Percentiles rank a stretch among this genome's conserved stretches.
These are phyloP conservation scores for Leucoagaricus sp. DNA, from an alignment of 1,284 basidiomycete genomes.

Conservation along the genomic window DNA sequence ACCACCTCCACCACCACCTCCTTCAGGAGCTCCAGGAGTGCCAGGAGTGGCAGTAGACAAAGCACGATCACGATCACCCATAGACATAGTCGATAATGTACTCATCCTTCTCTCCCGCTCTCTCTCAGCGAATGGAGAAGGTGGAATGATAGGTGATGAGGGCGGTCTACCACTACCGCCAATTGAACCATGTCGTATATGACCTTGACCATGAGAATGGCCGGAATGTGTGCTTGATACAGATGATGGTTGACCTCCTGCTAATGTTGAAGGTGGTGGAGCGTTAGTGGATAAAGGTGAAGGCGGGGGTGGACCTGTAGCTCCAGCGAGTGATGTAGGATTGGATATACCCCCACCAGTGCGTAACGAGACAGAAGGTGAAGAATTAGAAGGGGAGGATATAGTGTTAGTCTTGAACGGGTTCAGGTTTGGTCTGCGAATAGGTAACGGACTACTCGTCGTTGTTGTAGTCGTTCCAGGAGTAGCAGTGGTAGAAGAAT, in stretches of 20 bases:
- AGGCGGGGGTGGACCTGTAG: background rate
- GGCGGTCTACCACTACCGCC: background rate
- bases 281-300: background rate
- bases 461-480: constrained; percentile 18
- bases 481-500: background rate
- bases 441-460: constrained; percentile 41
- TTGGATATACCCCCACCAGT: constrained; percentile 17
- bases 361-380: constrained; percentile 31
- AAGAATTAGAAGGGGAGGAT: constrained; percentile 45
- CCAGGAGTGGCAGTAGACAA: background rate
- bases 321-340: background rate
- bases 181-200: constrained; percentile 1
- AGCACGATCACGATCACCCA: background rate
- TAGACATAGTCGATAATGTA: constrained; percentile 12
- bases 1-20: background rate
- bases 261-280: background rate
- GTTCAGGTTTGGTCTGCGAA: constrained; percentile 53
- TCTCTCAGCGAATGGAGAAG: constrained; percentile 20
- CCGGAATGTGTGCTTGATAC: constrained; percentile 9
- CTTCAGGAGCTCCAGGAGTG: background rate
- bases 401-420: constrained; percentile 74
- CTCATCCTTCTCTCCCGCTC: constrained; percentile 22
- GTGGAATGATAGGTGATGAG: constrained; percentile 20
- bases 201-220: too few relatives aligned
- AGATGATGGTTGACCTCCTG: constrained; percentile 6